Evolutionary conservation across 768 basidiomycete genomes (phyloP).

Genomic region (Boletales sp.): DNA sequence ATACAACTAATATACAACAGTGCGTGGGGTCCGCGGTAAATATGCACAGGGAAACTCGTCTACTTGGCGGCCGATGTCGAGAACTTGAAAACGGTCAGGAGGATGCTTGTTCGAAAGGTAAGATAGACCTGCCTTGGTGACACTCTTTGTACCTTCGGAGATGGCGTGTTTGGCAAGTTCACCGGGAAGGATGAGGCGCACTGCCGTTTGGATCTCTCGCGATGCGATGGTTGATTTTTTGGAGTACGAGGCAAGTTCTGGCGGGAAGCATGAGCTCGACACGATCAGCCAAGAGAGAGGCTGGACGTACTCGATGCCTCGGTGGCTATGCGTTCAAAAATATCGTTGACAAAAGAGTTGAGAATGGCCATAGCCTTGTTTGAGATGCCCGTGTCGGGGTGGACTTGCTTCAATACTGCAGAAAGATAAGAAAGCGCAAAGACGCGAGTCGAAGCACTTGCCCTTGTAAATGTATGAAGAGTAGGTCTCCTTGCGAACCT

Average conservation of each 20-base stretch:
- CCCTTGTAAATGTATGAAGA: constrained; percentile 95
- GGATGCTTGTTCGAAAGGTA: not conserved
- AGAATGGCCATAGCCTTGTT: constrained; percentile 95
- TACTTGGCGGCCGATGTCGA: constrained; percentile 46
- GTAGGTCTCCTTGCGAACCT: constrained; percentile 88
- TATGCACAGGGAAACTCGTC: constrained; percentile 12
- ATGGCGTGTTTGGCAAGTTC: constrained; percentile 99
- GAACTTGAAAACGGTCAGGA: constrained; percentile 29
- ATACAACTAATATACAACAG: constrained; percentile 35
- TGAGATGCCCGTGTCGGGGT: constrained; percentile 98
- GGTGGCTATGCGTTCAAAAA: constrained; percentile 88
- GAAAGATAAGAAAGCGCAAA: constrained; percentile 1
- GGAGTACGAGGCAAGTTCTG: constrained; percentile 95
- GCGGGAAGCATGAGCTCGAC: not conserved
- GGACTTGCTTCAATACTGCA: constrained; percentile 91
- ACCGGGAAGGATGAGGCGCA: constrained; percentile 93
- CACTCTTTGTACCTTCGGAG: constrained; percentile 85
- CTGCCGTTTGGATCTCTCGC: constrained; percentile 96
- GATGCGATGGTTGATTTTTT: constrained; percentile 99
- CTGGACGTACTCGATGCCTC: constrained; percentile 75
- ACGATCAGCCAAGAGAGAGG: not conserved
- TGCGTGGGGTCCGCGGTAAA: constrained; percentile 11
- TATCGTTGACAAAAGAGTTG: constrained; percentile 91
- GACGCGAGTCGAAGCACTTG: constrained; percentile 18
- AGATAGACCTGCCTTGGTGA: constrained; percentile 47